Conservation (phyloP, 768 basidiomycete species). For the Amanita muscaria region DNA sequence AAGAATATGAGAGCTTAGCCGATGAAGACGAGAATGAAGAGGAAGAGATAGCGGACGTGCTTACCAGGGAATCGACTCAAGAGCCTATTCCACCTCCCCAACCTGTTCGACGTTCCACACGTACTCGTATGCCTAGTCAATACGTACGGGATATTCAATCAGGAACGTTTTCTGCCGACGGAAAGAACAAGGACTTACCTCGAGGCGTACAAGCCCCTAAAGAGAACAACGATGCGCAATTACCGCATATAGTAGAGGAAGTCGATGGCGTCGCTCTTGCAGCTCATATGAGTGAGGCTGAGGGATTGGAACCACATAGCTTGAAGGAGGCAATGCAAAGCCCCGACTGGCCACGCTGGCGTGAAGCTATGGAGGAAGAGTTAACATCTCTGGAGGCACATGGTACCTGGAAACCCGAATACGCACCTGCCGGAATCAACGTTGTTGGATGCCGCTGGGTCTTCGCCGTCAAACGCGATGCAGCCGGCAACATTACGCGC, state of each 20-base stretch:
- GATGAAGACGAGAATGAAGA: not conserved
- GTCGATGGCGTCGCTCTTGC: not conserved
- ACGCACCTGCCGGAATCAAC: not conserved
- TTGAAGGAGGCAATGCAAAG: not conserved
- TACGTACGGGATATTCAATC: not conserved
- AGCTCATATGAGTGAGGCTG: not conserved
- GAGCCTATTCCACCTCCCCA: too few relatives aligned
- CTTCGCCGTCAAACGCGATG: not conserved
- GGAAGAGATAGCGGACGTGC: not conserved
- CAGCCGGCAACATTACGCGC: not conserved
- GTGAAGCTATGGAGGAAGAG: slow-evolving; percentile 7
- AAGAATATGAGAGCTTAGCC: too few relatives aligned
- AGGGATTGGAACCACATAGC: too few relatives aligned
- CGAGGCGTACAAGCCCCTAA: not conserved
- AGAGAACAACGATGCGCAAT: too few relatives aligned
- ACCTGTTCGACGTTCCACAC: too few relatives aligned
- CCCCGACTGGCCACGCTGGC: slow-evolving; percentile 15
- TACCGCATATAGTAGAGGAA: too few relatives aligned
- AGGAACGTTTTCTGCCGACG: not conserved
- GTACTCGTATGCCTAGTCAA: not conserved
- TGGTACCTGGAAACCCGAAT: not conserved
- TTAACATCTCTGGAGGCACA: not conserved
- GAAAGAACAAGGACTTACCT: too few relatives aligned
- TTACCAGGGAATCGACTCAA: not conserved
- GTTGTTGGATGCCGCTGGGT: slow-evolving; percentile 7